Percentiles rank a stretch among this genome's conserved stretches.
These are phyloP conservation scores for Taphrina flavorubra DNA, from an alignment of 1,139 yeast genomes.

Conservation along the genomic window DNA sequence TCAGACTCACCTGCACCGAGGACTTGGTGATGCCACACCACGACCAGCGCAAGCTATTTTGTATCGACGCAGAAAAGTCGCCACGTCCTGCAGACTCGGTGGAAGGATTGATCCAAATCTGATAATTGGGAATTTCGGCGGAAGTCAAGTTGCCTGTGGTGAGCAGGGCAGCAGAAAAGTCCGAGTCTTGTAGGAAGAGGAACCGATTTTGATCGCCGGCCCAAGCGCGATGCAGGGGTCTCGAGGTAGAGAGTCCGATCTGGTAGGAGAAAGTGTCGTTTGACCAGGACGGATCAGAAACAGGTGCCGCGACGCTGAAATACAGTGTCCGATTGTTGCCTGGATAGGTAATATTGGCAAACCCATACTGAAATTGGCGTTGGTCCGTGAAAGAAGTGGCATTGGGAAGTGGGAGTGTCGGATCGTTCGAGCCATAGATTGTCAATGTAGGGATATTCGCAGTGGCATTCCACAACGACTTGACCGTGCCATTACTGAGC, in stretches of 20 bases:
- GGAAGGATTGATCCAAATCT: conserved; percentile 41
- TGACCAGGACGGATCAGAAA: conserved; percentile 24
- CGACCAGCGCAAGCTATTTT: conserved; percentile 34
- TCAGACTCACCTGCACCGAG: conserved; percentile 26
- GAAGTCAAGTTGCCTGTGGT: conserved; percentile 41
- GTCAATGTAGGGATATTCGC: conserved; percentile 10
- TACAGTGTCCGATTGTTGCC: background rate
- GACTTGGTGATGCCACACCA: conserved; percentile 36
- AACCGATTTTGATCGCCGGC: conserved; percentile 33
- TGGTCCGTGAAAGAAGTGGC: conserved; percentile 12
- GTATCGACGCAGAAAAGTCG: conserved; percentile 19
- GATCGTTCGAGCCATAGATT: conserved; percentile 12
- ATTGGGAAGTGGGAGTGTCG: conserved; percentile 30
- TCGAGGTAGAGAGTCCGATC: conserved; percentile 24
- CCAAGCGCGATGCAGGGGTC: conserved; percentile 31
- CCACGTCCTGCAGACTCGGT: background rate
- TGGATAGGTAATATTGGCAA: conserved; percentile 33
- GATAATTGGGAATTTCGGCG: conserved; percentile 35
- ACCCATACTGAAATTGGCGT: conserved; percentile 18
- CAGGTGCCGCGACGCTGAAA: conserved; percentile 26
- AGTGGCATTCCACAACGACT: background rate
- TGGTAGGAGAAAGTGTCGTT: conserved; percentile 24
- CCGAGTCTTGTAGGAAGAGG: conserved; percentile 42
- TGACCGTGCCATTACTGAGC: conserved; percentile 10
- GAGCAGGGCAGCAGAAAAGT: conserved; percentile 41